phyloP scores from a whole-genome alignment of 257 asterid genomes.

The Cordia subcordata region DNA sequence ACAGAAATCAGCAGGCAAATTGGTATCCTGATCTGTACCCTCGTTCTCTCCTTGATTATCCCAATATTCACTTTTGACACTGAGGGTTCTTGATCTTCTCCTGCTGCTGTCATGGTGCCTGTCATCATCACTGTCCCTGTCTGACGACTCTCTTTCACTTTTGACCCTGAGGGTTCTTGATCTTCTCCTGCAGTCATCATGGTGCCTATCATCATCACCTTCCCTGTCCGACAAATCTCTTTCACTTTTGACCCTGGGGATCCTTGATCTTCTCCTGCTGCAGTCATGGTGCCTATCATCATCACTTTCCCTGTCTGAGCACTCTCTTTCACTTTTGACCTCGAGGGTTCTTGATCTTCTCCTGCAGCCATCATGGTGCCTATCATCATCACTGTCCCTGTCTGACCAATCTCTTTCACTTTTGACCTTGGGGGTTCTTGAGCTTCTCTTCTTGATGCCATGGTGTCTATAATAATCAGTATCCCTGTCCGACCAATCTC shows the following conservation, averaged over 20 bases:
- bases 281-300: no score
- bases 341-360: no score
- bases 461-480: conserved; percentile 15
- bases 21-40: no score
- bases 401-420: conserved; percentile 19
- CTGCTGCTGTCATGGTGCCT: conserved; percentile 22
- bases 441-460: conserved; percentile 25
- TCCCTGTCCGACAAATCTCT: conserved; percentile 22
- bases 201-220: no score
- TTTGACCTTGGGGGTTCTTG: conserved; percentile 10
- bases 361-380: no score
- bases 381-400: conserved; percentile 6
- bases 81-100: conserved; percentile 19
- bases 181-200: no score
- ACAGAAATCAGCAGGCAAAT: no score
- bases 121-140: conserved; percentile 22
- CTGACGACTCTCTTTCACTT: conserved; percentile 19
- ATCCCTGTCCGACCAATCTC: conserved; percentile 24
- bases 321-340: conserved; percentile 15
- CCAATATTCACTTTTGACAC: conserved; percentile 5
- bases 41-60: background rate
- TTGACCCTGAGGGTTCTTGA: no score
- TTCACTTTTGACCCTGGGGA: conserved; percentile 2
- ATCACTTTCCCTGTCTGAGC: conserved; percentile 13
- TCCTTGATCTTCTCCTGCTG: no score